phyloP scores from a whole-genome alignment of 2,329 filamentous ascomycete genomes.

The Fusarium sp. region DNA sequence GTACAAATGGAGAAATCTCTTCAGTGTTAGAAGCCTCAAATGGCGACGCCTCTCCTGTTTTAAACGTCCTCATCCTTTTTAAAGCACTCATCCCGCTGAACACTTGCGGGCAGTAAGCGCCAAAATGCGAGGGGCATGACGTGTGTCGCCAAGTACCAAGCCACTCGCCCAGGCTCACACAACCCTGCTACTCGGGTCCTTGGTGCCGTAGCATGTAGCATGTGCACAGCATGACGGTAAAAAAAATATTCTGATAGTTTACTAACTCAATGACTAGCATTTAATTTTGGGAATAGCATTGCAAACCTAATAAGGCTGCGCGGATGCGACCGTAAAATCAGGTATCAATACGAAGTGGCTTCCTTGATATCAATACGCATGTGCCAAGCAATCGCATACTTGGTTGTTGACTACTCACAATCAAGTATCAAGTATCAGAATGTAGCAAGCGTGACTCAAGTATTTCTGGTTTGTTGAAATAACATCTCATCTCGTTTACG shows the following conservation, averaged over 20 bases:
- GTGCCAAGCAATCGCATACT: background rate
- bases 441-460: background rate
- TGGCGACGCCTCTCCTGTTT: conserved; percentile 8
- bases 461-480: background rate
- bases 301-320: conserved; percentile 16
- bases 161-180: conserved; percentile 48
- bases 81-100: conserved; percentile 21
- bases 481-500: conserved; percentile 5
- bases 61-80: conserved; percentile 17
- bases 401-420: background rate
- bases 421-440: background rate
- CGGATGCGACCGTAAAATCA: background rate
- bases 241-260: conserved; percentile 3
- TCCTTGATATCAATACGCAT: background rate
- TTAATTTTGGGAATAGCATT: background rate
- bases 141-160: conserved; percentile 51
- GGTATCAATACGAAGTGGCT: conserved; percentile 8
- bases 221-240: conserved; percentile 21
- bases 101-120: conserved; percentile 41
- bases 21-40: background rate
- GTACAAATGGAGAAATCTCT: conserved; percentile 4
- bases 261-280: background rate
- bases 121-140: conserved; percentile 49
- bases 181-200: conserved; percentile 48
- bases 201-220: conserved; percentile 31